phyloP scores from a whole-genome alignment of 768 basidiomycete genomes.

The Solioccasus polychromus region DNA sequence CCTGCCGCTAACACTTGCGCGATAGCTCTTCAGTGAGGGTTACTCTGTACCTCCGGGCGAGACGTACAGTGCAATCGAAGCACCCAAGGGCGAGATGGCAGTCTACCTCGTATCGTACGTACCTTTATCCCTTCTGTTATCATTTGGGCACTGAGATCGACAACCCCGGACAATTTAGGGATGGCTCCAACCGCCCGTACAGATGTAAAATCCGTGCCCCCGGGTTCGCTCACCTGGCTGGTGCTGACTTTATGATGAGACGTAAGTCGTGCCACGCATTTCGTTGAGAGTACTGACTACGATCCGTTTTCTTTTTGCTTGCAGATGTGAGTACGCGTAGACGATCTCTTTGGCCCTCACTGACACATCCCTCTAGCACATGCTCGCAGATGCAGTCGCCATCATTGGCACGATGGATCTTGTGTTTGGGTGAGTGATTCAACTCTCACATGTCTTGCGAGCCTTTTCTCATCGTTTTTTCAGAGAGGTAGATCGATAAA shows the following conservation, averaged over 20 bases:
- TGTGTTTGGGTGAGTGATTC: slow-evolving; percentile 80
- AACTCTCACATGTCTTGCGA: neutral
- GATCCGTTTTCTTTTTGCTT: slow-evolving; percentile 12
- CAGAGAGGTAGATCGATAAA: slow-evolving; percentile 35
- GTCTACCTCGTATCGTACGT: slow-evolving; percentile 95
- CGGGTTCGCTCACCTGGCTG: slow-evolving; percentile 93
- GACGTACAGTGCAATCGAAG: slow-evolving; percentile 96
- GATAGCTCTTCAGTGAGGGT: slow-evolving; percentile 90
- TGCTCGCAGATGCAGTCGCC: slow-evolving; percentile 92
- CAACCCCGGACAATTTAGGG: slow-evolving; percentile 40
- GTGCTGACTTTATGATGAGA: slow-evolving; percentile 98
- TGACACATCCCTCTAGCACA: slow-evolving; percentile 53
- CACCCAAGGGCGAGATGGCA: slow-evolving; percentile 98
- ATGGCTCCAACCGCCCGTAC: slow-evolving; percentile 95
- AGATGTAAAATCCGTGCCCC: slow-evolving; percentile 96
- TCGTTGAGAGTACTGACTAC: neutral
- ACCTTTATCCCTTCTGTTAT: neutral
- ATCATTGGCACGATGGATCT: slow-evolving; percentile 99
- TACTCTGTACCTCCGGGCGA: slow-evolving; percentile 95
- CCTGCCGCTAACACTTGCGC: neutral
- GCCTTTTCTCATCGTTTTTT: neutral
- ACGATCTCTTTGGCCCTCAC: neutral
- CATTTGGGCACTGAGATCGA: neutral
- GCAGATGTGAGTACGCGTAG: slow-evolving; percentile 34
- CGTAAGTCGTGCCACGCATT: slow-evolving; percentile 44